phyloP scores from a whole-genome alignment of 2,329 filamentous ascomycete species.

The Phaeosphaeria sp. region DNA sequence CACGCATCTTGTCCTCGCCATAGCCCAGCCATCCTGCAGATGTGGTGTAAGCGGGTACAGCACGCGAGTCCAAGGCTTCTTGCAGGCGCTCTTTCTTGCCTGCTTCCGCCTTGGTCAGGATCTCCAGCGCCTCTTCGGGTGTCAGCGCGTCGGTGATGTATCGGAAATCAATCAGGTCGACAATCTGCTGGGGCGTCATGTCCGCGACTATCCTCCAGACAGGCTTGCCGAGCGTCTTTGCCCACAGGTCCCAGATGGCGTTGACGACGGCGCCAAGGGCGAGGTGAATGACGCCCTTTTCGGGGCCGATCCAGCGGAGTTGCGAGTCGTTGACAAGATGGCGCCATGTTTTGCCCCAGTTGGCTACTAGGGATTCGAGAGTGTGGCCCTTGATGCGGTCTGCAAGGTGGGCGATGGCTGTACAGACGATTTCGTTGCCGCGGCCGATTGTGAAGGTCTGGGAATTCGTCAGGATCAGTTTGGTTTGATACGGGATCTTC shows the following conservation, averaged over 20 bases:
- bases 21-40: constrained; percentile 93
- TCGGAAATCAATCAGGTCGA: constrained; percentile 88
- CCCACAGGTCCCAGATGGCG: constrained; percentile 95
- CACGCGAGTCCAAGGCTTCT: constrained; percentile 75
- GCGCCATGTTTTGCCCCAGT: constrained; percentile 91
- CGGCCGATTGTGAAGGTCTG: constrained; percentile 82
- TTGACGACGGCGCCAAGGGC: constrained; percentile 89
- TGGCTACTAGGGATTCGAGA: constrained; percentile 75
- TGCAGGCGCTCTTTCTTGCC: constrained; percentile 75
- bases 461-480: neutral
- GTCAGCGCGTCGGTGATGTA: constrained; percentile 96
- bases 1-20: constrained; percentile 84
- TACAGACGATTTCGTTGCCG: constrained; percentile 91
- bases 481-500: neutral
- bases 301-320: constrained; percentile 90
- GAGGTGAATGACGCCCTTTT: constrained; percentile 93
- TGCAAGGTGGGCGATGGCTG: constrained; percentile 79
- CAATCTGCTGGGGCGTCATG: constrained; percentile 87
- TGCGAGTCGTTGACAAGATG: constrained; percentile 91
- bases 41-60: constrained; percentile 91
- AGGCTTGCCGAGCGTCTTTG: constrained; percentile 82
- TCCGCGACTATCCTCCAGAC: constrained; percentile 91
- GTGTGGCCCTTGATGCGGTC: constrained; percentile 78
- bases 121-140: constrained; percentile 77
- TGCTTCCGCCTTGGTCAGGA: constrained; percentile 70